Conservation (phyloP, 495 filamentous ascomycete genomes). For the Trichoderma gamsii region DNA sequence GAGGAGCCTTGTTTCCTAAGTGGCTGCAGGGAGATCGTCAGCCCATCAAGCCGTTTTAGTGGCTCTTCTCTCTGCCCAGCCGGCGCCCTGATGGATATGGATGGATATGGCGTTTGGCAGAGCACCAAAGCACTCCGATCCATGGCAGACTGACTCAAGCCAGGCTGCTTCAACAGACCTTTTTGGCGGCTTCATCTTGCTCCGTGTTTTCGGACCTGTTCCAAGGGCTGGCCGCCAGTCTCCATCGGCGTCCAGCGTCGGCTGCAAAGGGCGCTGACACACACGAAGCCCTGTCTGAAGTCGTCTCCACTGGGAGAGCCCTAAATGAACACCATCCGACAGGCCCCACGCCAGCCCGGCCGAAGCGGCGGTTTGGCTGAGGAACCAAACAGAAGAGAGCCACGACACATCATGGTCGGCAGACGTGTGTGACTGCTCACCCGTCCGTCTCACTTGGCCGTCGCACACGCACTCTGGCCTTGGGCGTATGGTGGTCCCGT, state of each 20-base stretch:
- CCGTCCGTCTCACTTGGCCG: background rate
- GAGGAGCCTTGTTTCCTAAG: background rate
- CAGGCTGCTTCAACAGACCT: background rate
- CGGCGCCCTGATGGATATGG: no score
- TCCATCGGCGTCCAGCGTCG: background rate
- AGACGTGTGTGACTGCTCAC: background rate
- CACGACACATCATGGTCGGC: background rate
- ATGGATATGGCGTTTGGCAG: background rate
- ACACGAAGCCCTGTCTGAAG: background rate
- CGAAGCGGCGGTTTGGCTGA: background rate
- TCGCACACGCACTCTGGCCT: background rate
- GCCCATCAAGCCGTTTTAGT: background rate
- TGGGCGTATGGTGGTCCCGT: conserved; percentile 3
- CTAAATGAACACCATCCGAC: conserved; percentile 6
- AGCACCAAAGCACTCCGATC: background rate
- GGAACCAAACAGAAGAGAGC: background rate
- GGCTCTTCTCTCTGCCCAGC: no score
- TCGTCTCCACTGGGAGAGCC: background rate
- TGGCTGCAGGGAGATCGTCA: background rate
- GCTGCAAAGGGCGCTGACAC: conserved; percentile 4
- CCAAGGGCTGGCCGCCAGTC: background rate
- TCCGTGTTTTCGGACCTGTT: conserved; percentile 8
- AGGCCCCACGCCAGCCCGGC: background rate
- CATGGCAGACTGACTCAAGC: background rate
- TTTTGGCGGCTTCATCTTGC: background rate